Conservation (phyloP, 2,329 filamentous ascomycete genomes). For the Phyllosticta paracitricarpa region DNA sequence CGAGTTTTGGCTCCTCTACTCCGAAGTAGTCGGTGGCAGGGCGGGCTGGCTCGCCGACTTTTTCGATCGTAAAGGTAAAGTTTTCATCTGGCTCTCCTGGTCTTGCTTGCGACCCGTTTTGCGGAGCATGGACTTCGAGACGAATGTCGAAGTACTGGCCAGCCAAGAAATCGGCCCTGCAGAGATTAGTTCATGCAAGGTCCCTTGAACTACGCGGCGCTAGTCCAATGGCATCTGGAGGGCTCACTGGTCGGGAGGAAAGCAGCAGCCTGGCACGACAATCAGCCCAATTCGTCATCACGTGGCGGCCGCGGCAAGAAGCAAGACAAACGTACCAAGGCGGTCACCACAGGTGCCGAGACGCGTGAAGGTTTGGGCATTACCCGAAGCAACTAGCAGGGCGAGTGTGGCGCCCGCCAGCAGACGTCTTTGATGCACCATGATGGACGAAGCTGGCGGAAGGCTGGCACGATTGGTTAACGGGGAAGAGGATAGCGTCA, state of each 20-base stretch:
- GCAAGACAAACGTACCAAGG: slow-evolving; percentile 31
- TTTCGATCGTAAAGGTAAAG: slow-evolving; percentile 66
- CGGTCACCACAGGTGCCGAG: slow-evolving; percentile 44
- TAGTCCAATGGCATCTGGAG: neutral
- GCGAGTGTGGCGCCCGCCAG: neutral
- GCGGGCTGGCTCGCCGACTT: slow-evolving; percentile 40
- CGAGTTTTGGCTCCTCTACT: slow-evolving; percentile 59
- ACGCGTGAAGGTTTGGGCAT: slow-evolving; percentile 46
- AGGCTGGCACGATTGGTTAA: neutral
- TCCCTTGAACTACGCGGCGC: neutral
- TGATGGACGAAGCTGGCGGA: neutral
- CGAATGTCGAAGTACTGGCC: slow-evolving; percentile 79
- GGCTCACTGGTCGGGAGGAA: slow-evolving; percentile 48
- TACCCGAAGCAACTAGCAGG: slow-evolving; percentile 1
- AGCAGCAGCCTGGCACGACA: slow-evolving; percentile 34
- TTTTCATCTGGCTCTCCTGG: slow-evolving; percentile 59
- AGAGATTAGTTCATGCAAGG: neutral
- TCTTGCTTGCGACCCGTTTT: slow-evolving; percentile 70
- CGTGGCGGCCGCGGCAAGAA: neutral
- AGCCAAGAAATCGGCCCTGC: slow-evolving; percentile 65
- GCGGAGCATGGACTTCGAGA: slow-evolving; percentile 70
- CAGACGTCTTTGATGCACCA: neutral
- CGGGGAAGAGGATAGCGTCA: neutral
- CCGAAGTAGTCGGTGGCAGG: slow-evolving; percentile 57
- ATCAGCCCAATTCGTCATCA: slow-evolving; percentile 12